Base-by-base conservation (phyloP, 192 early-diverging fungal species). In the Coemansia sp. region DNA sequence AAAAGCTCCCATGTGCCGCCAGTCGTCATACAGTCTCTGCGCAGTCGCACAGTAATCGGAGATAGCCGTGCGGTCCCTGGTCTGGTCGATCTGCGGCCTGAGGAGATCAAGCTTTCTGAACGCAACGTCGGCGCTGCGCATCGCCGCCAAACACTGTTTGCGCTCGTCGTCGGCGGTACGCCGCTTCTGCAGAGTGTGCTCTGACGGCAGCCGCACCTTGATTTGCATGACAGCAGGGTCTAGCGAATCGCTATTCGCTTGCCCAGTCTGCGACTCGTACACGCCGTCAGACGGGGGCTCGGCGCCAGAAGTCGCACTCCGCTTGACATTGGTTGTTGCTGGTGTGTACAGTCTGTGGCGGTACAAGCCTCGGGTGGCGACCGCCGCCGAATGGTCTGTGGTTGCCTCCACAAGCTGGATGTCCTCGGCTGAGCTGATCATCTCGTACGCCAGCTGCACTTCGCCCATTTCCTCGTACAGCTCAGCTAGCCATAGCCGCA, bases 401-500 rank as follows among this genome's bases (percentile, higher is more conserved):
- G 33, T 35, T 19, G 34, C 34, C 43, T 73, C 67, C 23, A 38
- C 29, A 9, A 22, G 55, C 63, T 76, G 74, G 15, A 76, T 74
- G 11, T 48, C 66, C 46, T 80, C 77, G 25, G 74, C 82, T 0
- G 23, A 40, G n/a, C 58, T 73, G 50, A 84, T 60, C 67, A 74
- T 72, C 10, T 63, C 45, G 57, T 67, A 73, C 15, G 82, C 82
- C 61, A 65, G 34, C 19, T 71, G 68, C 8, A 62, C 56, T 9
- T 71, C 55, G 33, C 89, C 89, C 40, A 84, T 61, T 41, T 89
- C 87, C 45, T 89, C 84, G 65, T 87, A 89, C 3, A 92, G 66
- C 57, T 87, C 78, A 29, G 79, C 85, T 4, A 92, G 76, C 69
- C 75, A 83, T 33, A 89, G 42, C 43, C 84, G 83, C 66, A 83